Evolutionary conservation across 2,329 filamentous ascomycete genomes (phyloP), one percentile per base, ranked within the genome.

Genomic region (Periconia macrospinosa): DNA sequence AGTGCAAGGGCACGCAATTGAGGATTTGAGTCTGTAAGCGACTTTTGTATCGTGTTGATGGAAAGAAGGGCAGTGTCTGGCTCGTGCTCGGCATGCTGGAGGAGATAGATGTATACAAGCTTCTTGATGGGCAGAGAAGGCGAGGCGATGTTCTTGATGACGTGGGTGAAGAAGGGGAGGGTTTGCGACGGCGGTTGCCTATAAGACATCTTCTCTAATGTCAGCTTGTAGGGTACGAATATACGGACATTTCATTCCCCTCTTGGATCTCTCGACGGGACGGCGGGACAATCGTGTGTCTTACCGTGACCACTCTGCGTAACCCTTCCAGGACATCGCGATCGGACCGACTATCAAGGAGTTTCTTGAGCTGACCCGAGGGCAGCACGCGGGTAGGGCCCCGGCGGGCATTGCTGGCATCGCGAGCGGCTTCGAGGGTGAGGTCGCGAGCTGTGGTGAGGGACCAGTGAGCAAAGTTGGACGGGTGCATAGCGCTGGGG

Each of bases 21-120:
- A 1, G 94, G 91, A 72, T 92, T 97, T 53, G 87, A 82, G 75
- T 99, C 94, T 20, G 92, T 96, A 54, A 99, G 84, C 10, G 93
- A 96, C 76, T 97, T 97, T 71, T 99, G 94, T 65, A 99, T 97
- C 7, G 94, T 96, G 76, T 99, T 99, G 83, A 99, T 97, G 54
- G 92, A 96, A 43, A 99, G 83, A 37, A 99, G 83, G 18, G 94
- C 92, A 44, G 97, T 89, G 75, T 99, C 94, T 53, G 93, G 94
- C 69, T 97, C 94, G 59, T 92, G 86, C 73, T 97, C 94, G 72
- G 94, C 94, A 82, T 99, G 92, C 72, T 95, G 91, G 56, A 97
- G 88, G 57, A 99, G 86, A 76, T 97, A 99, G 72, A 97, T 96
- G 80, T 99, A 99, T 58, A 99, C 94, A 52, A 99, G 86, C 75